Conservation (phyloP, 306 rosid genomes). For the Corylus avellana region DNA sequence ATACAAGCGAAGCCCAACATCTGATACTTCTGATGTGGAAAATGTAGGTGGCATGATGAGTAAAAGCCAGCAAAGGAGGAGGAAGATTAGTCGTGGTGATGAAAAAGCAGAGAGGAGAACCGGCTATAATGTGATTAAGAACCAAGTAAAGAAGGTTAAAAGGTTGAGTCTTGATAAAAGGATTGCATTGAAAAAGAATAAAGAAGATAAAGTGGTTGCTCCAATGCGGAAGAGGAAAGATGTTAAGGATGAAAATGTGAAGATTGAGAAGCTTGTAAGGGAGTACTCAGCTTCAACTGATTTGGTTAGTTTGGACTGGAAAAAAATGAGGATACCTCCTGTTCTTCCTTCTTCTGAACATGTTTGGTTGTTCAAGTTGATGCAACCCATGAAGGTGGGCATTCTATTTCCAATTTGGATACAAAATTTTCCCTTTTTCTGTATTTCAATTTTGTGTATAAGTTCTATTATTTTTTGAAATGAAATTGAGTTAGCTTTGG, state of each 20-base stretch:
- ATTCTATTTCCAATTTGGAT: neutral
- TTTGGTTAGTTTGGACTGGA: constrained; percentile 85
- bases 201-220: constrained; percentile 36
- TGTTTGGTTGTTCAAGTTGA: constrained; percentile 77
- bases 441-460: neutral
- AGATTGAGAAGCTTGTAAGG: constrained; percentile 69
- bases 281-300: constrained; percentile 67
- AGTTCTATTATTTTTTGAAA: constrained; percentile 8
- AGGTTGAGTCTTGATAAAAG: constrained; percentile 78
- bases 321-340: constrained; percentile 82
- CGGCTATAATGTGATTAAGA: constrained; percentile 49
- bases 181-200: constrained; percentile 53
- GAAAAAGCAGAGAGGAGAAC: constrained; percentile 39
- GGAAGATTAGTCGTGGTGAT: constrained; percentile 38
- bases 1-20: constrained; percentile 67
- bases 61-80: constrained; percentile 55
- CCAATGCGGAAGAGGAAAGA: constrained; percentile 43
- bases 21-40: constrained; percentile 43
- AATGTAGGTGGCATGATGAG: constrained; percentile 36
- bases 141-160: constrained; percentile 48
- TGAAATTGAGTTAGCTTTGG: neutral
- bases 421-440: neutral
- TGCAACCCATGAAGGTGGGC: constrained; percentile 92
- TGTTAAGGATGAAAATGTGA: constrained; percentile 39
- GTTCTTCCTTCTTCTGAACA: constrained; percentile 94